Base-by-base conservation (phyloP, 176 grass and related monocot species). In the Phyllostachys edulis region DNA sequence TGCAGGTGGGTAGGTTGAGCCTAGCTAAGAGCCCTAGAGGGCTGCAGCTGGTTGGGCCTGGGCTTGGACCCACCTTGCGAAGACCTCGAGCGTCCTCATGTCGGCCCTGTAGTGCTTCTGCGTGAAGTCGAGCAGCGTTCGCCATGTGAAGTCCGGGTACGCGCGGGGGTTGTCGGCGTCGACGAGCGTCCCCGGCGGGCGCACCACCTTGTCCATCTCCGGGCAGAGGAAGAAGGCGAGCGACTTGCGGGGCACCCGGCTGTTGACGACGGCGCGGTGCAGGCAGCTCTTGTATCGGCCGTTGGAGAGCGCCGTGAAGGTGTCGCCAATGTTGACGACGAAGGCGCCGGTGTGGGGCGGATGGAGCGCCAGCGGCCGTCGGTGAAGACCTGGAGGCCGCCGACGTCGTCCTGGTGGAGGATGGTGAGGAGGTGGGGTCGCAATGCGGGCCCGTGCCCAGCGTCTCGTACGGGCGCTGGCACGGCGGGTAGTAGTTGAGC, bases 271-370 rank as follows among this genome's bases (percentile, higher is more conserved):
- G 0, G 97, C 97, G 1, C 97, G 50, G 86, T 99, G 97, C 12
- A 99, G 85, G 85, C 93, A 94, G 63, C 97, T 99, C 71, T 78
- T 67, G 80, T 99, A 99, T 13, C 86, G 56, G 0, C 91, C 97
- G 69, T 99, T 99, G 18, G 93, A 96, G n/a, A 99, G 87, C 77
- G 97, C 97, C 92, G 87, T 97, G 92, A 97, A 97, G 41, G 95
- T 97, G 85, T 99, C 93, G n/a, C 93, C 93, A 56, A 96, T 92
- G 80, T 99, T 96, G 41, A 94, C 92, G 2, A 99, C 93, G 23
- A 99, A 84, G 34, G 96, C 85, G 55, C 77, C 82, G 5, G 86
- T 5, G 15, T 37, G 78, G 0, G 91, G 0, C 78, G 21, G 84
- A 94, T 86, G 57, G 89, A 80, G 3, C 46, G 89, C 97, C 88